Percentiles rank a stretch among this genome's conserved stretches.
phyloP scores from a whole-genome alignment of 805 yeast genomes.

The Candida dajiaensis region DNA sequence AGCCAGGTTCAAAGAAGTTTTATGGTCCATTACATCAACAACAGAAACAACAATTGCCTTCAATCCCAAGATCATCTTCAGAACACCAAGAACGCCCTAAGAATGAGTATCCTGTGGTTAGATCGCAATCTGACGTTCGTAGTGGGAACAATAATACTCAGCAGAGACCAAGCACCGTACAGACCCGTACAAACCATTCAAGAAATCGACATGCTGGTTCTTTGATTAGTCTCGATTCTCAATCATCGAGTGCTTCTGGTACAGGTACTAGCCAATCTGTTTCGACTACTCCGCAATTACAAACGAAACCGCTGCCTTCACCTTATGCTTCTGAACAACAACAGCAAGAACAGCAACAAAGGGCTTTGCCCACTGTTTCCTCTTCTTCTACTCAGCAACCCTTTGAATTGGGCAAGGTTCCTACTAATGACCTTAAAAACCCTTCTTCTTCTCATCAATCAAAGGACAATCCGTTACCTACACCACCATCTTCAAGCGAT shows the following conservation, averaged over 20 bases:
- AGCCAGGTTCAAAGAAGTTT: background rate
- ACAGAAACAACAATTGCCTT: background rate
- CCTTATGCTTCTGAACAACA: background rate
- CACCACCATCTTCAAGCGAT: background rate
- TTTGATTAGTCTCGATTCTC: constrained; percentile 11
- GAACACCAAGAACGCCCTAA: background rate
- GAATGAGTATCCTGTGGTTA: constrained; percentile 3
- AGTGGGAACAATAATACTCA: background rate
- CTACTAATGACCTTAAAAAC: background rate
- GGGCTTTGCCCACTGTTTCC: background rate
- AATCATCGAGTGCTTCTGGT: background rate
- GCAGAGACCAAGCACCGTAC: background rate
- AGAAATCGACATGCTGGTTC: constrained; percentile 31
- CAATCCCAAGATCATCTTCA: background rate
- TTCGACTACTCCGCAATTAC: background rate
- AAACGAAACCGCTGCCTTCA: background rate
- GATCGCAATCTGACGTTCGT: constrained; percentile 14
- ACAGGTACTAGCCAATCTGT: background rate
- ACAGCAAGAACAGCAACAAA: background rate
- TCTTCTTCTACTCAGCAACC: constrained; percentile 2
- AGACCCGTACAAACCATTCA: constrained; percentile 26
- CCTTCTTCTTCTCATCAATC: background rate
- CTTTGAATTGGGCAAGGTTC: background rate
- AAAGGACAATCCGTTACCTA: background rate
- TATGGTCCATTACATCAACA: background rate